These are phyloP conservation scores for Auricularia heimuer DNA, from an alignment of 768 basidiomycete genomes.

Conservation along the genomic window DNA sequence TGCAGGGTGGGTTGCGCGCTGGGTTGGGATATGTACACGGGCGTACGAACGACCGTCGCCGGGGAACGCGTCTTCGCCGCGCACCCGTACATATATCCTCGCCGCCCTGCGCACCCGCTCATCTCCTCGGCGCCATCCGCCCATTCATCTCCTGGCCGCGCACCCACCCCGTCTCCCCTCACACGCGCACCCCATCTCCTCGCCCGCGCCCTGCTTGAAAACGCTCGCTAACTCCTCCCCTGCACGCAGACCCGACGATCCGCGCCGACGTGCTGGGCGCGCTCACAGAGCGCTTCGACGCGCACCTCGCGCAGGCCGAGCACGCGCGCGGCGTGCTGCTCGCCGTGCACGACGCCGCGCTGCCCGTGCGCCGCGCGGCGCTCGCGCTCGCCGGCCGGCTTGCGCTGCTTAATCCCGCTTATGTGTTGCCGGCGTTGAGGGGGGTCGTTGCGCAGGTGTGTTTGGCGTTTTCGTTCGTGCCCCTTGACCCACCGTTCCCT, in stretches of 20 bases:
- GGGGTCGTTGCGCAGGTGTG: conserved; percentile 54
- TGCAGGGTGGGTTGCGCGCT: too few relatives aligned
- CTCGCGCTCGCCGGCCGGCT: conserved; percentile 86
- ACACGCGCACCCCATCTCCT: background rate
- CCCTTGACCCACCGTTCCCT: too few relatives aligned
- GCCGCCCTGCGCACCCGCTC: too few relatives aligned
- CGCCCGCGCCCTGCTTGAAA: conserved; percentile 44
- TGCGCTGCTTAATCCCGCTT: conserved; percentile 82
- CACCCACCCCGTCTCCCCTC: background rate
- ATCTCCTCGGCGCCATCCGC: too few relatives aligned
- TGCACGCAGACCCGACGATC: conserved; percentile 52
- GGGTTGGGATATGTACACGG: too few relatives aligned
- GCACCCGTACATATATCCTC: too few relatives aligned
- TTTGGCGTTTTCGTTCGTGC: background rate
- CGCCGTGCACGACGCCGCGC: conserved; percentile 93
- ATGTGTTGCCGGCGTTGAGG: conserved; percentile 96
- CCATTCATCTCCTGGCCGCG: too few relatives aligned
- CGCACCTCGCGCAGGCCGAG: conserved; percentile 94
- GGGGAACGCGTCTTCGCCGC: too few relatives aligned
- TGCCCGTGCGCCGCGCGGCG: conserved; percentile 86
- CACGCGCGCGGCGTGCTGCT: conserved; percentile 95
- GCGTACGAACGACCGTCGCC: too few relatives aligned
- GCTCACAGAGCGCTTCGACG: conserved; percentile 89
- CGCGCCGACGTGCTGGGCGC: conserved; percentile 76
- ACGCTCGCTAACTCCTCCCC: background rate